These are phyloP conservation scores for Capsicum rhomboideum DNA, from an alignment of 257 asterid species.

Conservation along the genomic window DNA sequence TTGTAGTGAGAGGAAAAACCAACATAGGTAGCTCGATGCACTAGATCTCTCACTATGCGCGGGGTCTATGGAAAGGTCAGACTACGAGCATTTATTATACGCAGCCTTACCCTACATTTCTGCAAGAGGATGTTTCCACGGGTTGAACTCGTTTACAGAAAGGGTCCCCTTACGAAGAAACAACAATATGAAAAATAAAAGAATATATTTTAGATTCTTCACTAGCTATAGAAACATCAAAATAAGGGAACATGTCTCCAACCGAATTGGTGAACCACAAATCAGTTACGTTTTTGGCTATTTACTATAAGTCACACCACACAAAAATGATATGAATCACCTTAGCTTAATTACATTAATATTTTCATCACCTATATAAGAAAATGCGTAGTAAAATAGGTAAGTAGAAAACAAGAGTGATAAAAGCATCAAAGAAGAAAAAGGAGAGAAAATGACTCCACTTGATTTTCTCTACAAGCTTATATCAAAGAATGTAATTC, in stretches of 20 bases:
- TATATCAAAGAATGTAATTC: no score
- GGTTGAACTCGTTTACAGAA: no score
- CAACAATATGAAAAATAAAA: not conserved
- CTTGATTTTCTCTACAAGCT: no score
- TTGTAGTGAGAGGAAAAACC: not conserved
- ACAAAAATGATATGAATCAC: not conserved
- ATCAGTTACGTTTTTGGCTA: not conserved
- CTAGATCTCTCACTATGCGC: no score
- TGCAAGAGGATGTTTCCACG: no score
- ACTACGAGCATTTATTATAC: no score
- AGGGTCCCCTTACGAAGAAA: no score
- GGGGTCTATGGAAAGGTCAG: no score
- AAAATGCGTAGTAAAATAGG: not conserved
- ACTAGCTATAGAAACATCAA: not conserved
- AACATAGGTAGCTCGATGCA: not conserved
- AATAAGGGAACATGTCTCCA: not conserved
- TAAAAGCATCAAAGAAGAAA: not conserved
- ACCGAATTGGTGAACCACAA: not conserved
- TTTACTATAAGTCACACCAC: not conserved
- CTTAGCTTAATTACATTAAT: not conserved
- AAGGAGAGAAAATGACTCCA: no score
- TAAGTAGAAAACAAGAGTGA: no score
- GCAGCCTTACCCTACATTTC: no score
- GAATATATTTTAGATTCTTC: no score
- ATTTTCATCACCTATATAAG: not conserved